Base-by-base conservation (phyloP, 2,329 filamentous ascomycete genomes). In the Sarocladiaceae sp. region DNA sequence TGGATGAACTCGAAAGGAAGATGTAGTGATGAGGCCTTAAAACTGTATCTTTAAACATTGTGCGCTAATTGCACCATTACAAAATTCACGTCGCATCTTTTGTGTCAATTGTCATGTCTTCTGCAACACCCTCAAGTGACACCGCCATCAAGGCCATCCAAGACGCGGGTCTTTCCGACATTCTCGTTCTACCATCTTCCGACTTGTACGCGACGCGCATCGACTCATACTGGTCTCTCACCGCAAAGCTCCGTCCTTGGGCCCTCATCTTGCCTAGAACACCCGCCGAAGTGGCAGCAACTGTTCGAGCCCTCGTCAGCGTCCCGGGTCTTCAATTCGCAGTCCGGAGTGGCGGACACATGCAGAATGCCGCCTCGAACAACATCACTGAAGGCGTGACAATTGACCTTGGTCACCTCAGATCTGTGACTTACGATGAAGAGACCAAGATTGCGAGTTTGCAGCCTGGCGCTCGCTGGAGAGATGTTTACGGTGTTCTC, bases 401-500 rank as follows among this genome's bases (percentile, higher is more conserved):
- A 2, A 52, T 57, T 20, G 56, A 39, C 55, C 51, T 50, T 37
- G 61, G 63, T 10, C 57, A 59, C 4, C 63, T 80, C 12, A 70
- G 71, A 50, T 37, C 59, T 12, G 68, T 63, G 0, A 62, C 61
- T 1, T 68, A 67, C 37, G 52, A 69, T 23, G n/a, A 49, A 1
- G 51, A 57, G 2, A 61, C 49, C 1, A 61, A 62, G 12, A 57
- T 67, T 18, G 68, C 64, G 3, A 61, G 56, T 3, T 62, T 70
- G 5, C 58, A 62, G 10, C 60, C 71, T 0, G 78, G 77, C 2
- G 67, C 69, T 23, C 64, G 68, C 4, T 80, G 77, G 77, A 54
- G 53, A 1, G 51, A 56, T 8, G 57, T 62, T 7, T 63, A 64
- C 31, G 55, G 56, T 22, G 42, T 53, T 10, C 55, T 67, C 2